A percentile compares a stretch with the other conserved stretches of the same genome.
phyloP scores from a whole-genome alignment of 768 basidiomycete species.

The Rhizopogon vinicolor region DNA sequence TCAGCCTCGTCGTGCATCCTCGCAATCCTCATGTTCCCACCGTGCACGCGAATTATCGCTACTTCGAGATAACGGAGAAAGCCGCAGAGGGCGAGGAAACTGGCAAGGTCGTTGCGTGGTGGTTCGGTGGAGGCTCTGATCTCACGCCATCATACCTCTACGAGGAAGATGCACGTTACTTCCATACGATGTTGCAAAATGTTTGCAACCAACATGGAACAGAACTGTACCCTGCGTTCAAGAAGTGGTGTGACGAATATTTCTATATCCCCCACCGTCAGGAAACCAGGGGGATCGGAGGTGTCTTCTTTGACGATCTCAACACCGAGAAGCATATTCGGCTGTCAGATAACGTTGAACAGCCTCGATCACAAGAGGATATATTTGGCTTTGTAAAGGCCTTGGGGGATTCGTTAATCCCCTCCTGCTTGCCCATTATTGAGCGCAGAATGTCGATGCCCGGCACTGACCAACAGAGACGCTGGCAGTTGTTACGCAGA shows the following conservation, averaged over 20 bases:
- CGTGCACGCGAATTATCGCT: constrained; percentile 94
- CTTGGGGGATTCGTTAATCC: constrained; percentile 78
- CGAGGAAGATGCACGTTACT: constrained; percentile 81
- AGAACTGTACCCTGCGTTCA: constrained; percentile 72
- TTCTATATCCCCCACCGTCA: constrained; percentile 86
- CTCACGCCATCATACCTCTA: constrained; percentile 92
- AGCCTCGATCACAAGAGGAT: constrained; percentile 57
- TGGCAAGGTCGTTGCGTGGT: constrained; percentile 79
- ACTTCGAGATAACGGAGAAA: constrained; percentile 84
- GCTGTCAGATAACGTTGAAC: constrained; percentile 38
- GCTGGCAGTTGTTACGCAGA: constrained; percentile 91
- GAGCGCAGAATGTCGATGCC: constrained; percentile 48
- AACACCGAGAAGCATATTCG: constrained; percentile 59
- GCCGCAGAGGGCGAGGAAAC: constrained; percentile 27
- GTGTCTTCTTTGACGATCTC: constrained; percentile 96
- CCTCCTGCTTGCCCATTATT: constrained; percentile 91
- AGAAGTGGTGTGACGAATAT: constrained; percentile 97
- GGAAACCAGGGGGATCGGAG: constrained; percentile 88
- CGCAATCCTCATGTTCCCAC: constrained; percentile 92
- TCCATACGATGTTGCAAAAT: constrained; percentile 72
- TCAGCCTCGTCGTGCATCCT: constrained; percentile 92
- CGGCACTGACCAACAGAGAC: constrained; percentile 60
- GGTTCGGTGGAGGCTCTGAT: constrained; percentile 98
- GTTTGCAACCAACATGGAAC: constrained; percentile 73
- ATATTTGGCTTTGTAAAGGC: constrained; percentile 74